phyloP scores from a whole-genome alignment of 768 basidiomycete species.

The Strobilomyces dryophilus region DNA sequence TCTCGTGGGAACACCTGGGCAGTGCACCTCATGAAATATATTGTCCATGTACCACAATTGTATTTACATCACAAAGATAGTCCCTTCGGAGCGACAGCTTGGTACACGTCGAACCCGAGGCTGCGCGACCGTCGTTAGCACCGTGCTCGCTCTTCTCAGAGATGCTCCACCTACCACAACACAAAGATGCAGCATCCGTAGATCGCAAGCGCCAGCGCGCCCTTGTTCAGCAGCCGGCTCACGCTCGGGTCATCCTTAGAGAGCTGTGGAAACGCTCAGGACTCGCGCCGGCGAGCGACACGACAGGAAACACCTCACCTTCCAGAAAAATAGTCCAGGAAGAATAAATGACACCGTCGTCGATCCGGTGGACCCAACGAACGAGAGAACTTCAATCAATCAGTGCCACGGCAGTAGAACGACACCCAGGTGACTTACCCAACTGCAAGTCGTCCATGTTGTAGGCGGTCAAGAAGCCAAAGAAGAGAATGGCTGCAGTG shows the following conservation, averaged over 20 bases:
- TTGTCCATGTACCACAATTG: conserved; percentile 3
- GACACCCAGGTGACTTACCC: conserved; percentile 43
- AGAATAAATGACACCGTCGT: conserved; percentile 97
- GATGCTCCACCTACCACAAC: conserved; percentile 73
- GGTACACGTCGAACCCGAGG: conserved; percentile 76
- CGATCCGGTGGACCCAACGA: conserved; percentile 95
- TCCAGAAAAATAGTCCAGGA: conserved; percentile 91
- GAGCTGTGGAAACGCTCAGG: conserved; percentile 41
- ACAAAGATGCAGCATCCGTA: conserved; percentile 81
- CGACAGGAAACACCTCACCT: conserved; percentile 44
- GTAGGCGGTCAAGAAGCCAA: conserved; percentile 71
- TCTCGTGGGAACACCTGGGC: conserved; percentile 25
- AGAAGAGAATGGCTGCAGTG: conserved; percentile 59
- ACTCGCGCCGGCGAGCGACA: not conserved
- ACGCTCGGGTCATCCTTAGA: conserved; percentile 60
- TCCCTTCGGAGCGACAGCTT: conserved; percentile 40
- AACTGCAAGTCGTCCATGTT: conserved; percentile 73
- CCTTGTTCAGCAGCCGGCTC: conserved; percentile 50
- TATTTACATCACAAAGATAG: conserved; percentile 1
- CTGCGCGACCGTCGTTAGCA: conserved; percentile 35
- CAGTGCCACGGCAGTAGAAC: conserved; percentile 1
- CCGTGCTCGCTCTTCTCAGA: too few species aligned
- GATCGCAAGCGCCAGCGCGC: conserved; percentile 59
- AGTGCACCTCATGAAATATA: conserved; percentile 1
- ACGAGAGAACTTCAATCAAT: conserved; percentile 69